phyloP scores from a whole-genome alignment of 2,329 filamentous ascomycete genomes.

The Nannizzia gypsea region DNA sequence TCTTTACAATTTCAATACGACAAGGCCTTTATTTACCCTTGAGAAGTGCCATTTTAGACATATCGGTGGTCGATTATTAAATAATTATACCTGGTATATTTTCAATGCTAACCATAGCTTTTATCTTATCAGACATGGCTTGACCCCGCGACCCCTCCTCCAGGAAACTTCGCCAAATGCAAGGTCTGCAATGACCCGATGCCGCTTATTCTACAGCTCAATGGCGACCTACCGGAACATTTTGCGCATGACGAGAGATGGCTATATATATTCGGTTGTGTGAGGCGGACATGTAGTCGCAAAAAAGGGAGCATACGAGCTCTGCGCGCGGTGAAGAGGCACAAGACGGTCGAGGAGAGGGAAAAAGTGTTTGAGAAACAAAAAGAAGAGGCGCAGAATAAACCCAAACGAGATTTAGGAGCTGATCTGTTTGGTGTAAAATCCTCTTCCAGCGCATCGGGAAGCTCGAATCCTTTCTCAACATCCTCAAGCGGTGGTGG shows the following conservation, averaged over 20 bases:
- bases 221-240: constrained; percentile 74
- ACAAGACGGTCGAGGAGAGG: constrained; percentile 23
- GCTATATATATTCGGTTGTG: constrained; percentile 76
- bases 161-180: constrained; percentile 68
- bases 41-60: neutral
- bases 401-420: constrained; percentile 31
- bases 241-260: constrained; percentile 81
- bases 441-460: constrained; percentile 24
- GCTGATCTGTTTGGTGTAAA: constrained; percentile 53
- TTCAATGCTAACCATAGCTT: neutral
- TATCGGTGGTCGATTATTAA: neutral
- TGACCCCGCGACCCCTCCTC: constrained; percentile 56
- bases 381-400: constrained; percentile 12
- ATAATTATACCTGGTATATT: neutral
- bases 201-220: constrained; percentile 76
- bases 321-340: constrained; percentile 53
- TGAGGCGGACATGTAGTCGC: constrained; percentile 63
- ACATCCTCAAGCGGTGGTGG: constrained; percentile 26
- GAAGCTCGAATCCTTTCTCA: constrained; percentile 46
- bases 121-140: constrained; percentile 60
- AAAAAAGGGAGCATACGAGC: constrained; percentile 72
- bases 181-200: constrained; percentile 76
- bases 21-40: neutral
- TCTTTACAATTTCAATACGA: neutral
- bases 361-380: constrained; percentile 16